Conservation (phyloP, 2,329 filamentous ascomycete species). For the Claviceps sp. region DNA sequence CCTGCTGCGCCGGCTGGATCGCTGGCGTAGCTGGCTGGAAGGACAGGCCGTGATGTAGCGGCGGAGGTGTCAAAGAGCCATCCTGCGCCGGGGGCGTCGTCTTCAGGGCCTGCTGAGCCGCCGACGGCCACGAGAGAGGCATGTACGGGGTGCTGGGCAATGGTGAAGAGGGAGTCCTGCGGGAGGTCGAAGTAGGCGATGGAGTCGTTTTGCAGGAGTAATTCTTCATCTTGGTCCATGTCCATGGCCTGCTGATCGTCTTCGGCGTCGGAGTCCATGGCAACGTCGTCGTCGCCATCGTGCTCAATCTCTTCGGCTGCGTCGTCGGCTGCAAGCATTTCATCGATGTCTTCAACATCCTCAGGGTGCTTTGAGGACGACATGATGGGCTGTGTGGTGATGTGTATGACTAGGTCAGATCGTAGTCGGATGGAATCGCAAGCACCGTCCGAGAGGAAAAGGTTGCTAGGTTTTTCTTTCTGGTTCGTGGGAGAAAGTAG, state of each 20-base stretch:
- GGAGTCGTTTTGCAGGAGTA: constrained; percentile 82
- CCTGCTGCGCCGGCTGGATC: constrained; percentile 43
- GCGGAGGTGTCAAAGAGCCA: constrained; percentile 71
- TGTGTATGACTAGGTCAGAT: not conserved
- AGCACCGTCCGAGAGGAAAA: not conserved
- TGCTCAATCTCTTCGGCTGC: constrained; percentile 29
- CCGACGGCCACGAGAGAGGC: constrained; percentile 75
- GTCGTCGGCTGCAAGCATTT: constrained; percentile 7
- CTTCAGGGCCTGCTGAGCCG: constrained; percentile 49
- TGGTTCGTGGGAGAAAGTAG: too few relatives aligned
- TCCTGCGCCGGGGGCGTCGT: constrained; percentile 58
- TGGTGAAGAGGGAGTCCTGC: constrained; percentile 85
- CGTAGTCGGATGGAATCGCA: not conserved
- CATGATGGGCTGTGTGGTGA: constrained; percentile 12
- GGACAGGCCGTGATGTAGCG: constrained; percentile 48
- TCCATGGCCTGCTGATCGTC: constrained; percentile 37
- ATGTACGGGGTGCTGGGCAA: constrained; percentile 78
- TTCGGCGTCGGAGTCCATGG: constrained; percentile 60
- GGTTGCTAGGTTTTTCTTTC: not conserved
- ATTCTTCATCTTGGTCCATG: constrained; percentile 53
- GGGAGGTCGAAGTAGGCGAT: constrained; percentile 83
- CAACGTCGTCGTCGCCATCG: constrained; percentile 57
- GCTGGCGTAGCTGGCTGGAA: constrained; percentile 64
- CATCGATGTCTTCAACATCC: constrained; percentile 14
- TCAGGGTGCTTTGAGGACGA: constrained; percentile 15